phyloP scores from a whole-genome alignment of 2,329 filamentous ascomycete species.

The Aspergillus jensenii region DNA sequence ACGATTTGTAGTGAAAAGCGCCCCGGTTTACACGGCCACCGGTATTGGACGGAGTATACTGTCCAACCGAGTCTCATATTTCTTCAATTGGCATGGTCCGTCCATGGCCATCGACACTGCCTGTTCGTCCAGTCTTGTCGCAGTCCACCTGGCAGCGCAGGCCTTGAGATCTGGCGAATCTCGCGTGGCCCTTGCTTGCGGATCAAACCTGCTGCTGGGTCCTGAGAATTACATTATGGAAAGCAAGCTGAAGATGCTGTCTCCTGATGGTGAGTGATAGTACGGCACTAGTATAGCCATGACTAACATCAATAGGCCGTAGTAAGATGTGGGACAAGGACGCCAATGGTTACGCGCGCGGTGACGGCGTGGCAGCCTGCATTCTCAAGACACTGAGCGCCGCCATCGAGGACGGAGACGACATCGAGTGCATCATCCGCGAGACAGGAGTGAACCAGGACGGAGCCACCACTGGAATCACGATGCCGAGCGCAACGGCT shows the following conservation, averaged over 20 bases:
- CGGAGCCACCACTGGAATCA: slow-evolving; percentile 2
- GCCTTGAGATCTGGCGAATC: slow-evolving; percentile 24
- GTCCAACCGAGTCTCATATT: slow-evolving; percentile 31
- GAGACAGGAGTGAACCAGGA: neutral
- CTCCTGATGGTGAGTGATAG: slow-evolving; percentile 20
- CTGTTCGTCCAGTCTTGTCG: slow-evolving; percentile 32
- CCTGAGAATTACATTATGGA: slow-evolving; percentile 14
- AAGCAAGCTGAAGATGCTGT: slow-evolving; percentile 2
- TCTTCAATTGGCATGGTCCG: slow-evolving; percentile 35
- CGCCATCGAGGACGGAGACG: neutral
- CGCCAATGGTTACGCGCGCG: slow-evolving; percentile 48
- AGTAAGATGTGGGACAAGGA: slow-evolving; percentile 39
- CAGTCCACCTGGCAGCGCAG: slow-evolving; percentile 35
- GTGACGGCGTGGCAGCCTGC: slow-evolving; percentile 41
- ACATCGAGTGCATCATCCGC: neutral
- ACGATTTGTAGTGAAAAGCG: neutral
- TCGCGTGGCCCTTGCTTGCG: slow-evolving; percentile 24
- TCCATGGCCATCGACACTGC: slow-evolving; percentile 36
- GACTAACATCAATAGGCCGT: neutral
- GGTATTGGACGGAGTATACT: neutral
- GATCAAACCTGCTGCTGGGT: slow-evolving; percentile 26
- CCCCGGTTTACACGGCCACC: neutral
- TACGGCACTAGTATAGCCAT: neutral
- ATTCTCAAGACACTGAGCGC: neutral
- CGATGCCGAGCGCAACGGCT: neutral